phyloP scores from a whole-genome alignment of 2,329 filamentous ascomycete species.

The Teratosphaeria zuluensis region DNA sequence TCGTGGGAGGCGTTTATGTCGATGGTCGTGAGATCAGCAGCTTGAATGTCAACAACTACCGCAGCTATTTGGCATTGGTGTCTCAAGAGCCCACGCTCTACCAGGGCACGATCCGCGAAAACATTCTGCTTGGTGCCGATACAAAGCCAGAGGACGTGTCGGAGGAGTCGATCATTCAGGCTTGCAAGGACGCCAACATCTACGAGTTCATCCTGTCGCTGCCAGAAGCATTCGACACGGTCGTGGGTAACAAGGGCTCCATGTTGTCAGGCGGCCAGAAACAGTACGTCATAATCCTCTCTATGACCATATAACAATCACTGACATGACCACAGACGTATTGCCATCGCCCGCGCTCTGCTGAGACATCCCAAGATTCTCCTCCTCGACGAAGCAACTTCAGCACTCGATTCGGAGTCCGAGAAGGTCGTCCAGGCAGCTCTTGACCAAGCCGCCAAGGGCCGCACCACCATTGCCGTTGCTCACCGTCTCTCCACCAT shows the following conservation, averaged over 20 bases:
- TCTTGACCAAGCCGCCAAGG: conserved; percentile 72
- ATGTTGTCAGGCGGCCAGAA: conserved; percentile 88
- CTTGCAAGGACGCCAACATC: conserved; percentile 84
- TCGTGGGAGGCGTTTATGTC: conserved; percentile 68
- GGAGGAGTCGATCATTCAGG: conserved; percentile 64
- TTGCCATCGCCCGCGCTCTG: conserved; percentile 84
- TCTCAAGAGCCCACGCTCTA: conserved; percentile 93
- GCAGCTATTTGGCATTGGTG: conserved; percentile 74
- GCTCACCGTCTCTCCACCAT: conserved; percentile 89
- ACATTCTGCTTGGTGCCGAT: conserved; percentile 71
- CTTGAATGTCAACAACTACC: conserved; percentile 79
- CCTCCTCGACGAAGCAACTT: conserved; percentile 67
- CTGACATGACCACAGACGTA: conserved; percentile 21
- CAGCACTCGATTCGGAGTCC: conserved; percentile 59
- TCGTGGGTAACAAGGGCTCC: conserved; percentile 74
- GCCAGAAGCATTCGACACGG: conserved; percentile 43
- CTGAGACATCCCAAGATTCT: conserved; percentile 85
- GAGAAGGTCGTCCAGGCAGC: conserved; percentile 75
- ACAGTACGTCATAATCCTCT: conserved; percentile 47
- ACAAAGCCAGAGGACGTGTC: conserved; percentile 48
- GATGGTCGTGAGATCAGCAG: conserved; percentile 74
- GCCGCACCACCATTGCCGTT: conserved; percentile 69
- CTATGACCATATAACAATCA: neutral
- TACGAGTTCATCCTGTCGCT: conserved; percentile 84
- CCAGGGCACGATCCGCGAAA: conserved; percentile 83